Evolutionary conservation across 345 rosid genomes (phyloP).

Genomic region (Ricinus communis): DNA sequence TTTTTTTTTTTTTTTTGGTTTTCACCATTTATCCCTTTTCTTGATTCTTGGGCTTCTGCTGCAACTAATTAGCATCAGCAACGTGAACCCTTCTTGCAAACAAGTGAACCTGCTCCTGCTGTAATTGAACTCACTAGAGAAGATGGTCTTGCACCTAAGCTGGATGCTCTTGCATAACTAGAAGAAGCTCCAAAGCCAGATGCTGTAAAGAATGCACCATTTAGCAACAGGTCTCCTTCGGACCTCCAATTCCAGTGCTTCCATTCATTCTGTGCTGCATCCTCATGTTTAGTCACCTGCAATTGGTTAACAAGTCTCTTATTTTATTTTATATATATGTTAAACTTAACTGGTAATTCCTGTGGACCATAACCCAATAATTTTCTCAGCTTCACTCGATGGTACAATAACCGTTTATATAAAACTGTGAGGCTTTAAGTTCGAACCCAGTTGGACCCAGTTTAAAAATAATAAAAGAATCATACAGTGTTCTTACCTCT

Average conservation of each 20-base stretch:
- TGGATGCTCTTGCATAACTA: conserved; percentile 30
- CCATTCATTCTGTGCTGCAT: conserved; percentile 23
- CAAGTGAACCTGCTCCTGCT: conserved; percentile 26
- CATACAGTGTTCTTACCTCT: conserved; percentile 21
- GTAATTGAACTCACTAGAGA: conserved; percentile 25
- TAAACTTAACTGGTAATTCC: too few relatives aligned
- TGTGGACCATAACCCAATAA: too few relatives aligned
- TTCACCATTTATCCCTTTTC: background rate
- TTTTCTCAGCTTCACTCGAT: too few relatives aligned
- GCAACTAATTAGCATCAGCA: conserved; percentile 20
- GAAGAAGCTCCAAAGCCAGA: conserved; percentile 30
- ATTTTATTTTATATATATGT: too few relatives aligned
- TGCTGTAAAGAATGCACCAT: conserved; percentile 29
- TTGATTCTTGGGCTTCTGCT: background rate
- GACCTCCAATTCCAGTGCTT: conserved; percentile 37
- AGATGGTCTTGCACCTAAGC: conserved; percentile 33
- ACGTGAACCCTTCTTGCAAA: conserved; percentile 30
- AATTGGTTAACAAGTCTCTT: background rate
- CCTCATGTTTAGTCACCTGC: conserved; percentile 36
- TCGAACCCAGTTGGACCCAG: background rate
- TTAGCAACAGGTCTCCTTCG: conserved; percentile 26
- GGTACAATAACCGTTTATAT: too few relatives aligned
- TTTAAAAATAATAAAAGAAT: too few relatives aligned
- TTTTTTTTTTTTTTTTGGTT: background rate
- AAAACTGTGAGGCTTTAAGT: too few relatives aligned